phyloP scores from a whole-genome alignment of 2,329 filamentous ascomycete genomes.

The Colletotrichum plurivorum region DNA sequence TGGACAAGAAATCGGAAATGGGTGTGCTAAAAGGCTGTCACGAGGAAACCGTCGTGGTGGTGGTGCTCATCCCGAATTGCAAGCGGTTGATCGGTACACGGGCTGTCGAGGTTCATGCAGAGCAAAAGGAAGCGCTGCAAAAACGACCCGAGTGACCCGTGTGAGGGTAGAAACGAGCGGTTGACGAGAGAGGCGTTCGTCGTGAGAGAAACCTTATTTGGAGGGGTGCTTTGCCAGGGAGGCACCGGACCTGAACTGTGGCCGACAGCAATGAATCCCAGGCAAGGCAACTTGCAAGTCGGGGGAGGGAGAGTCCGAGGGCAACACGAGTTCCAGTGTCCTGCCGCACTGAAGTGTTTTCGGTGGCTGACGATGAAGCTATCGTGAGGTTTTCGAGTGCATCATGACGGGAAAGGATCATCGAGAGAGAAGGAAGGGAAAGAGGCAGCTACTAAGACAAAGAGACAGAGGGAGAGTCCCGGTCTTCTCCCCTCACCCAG shows the following conservation, averaged over 20 bases:
- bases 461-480: no score
- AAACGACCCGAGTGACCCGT: background rate
- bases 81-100: background rate
- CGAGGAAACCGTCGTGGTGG: background rate
- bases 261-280: background rate
- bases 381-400: background rate
- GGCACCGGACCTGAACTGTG: background rate
- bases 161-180: background rate
- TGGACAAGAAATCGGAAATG: background rate
- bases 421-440: background rate
- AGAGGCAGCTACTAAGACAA: no score
- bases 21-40: conserved; percentile 10
- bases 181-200: background rate
- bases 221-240: background rate
- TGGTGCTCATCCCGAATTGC: background rate
- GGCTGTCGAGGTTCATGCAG: background rate
- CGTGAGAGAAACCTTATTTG: background rate
- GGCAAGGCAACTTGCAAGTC: background rate
- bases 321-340: background rate
- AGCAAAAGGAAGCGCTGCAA: background rate
- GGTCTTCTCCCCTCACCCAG: background rate
- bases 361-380: background rate
- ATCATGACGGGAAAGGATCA: background rate
- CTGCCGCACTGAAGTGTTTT: background rate
- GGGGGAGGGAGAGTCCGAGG: background rate